Evolutionary conservation across 371 early-diverging fungal genomes (phyloP).

Genomic region (Blakeslea trispora): DNA sequence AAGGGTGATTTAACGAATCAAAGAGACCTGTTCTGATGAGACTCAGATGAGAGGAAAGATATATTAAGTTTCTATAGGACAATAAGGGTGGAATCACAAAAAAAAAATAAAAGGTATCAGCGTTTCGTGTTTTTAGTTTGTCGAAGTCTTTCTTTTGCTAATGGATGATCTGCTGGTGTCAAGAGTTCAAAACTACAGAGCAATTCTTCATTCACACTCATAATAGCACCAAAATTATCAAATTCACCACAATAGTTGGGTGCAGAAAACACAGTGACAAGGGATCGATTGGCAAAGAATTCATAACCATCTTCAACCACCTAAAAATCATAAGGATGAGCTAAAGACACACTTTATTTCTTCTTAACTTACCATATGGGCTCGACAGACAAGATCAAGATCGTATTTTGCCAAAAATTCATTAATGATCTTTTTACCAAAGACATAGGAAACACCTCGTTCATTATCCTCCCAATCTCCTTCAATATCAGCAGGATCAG

Average conservation of each 20-base stretch:
- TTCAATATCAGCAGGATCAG: conserved; percentile 79
- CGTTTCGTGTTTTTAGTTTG: background rate
- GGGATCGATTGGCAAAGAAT: conserved; percentile 92
- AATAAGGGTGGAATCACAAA: too few species aligned
- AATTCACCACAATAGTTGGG: too few species aligned
- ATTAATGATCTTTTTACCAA: conserved; percentile 88
- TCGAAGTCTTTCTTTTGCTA: conserved; percentile 22
- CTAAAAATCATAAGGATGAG: background rate
- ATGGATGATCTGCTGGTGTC: conserved; percentile 49
- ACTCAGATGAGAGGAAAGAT: too few species aligned
- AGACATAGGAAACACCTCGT: conserved; percentile 96
- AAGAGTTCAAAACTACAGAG: conserved; percentile 84
- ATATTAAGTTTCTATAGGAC: too few species aligned
- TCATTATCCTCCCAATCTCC: conserved; percentile 97
- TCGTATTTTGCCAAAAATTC: conserved; percentile 90
- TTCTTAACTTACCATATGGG: conserved; percentile 89
- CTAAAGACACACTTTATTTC: too few species aligned
- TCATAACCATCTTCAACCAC: conserved; percentile 98
- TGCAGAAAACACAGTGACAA: conserved; percentile 98
- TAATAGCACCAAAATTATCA: conserved; percentile 95
- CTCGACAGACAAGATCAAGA: conserved; percentile 94
- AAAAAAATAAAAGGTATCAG: background rate
- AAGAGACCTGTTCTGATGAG: conserved; percentile 5
- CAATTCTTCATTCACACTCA: conserved; percentile 93
- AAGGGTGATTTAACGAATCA: too few species aligned